These are phyloP conservation scores for Oryza meyeriana DNA, from an alignment of 176 grass and related monocot genomes.

Conservation along the genomic window DNA sequence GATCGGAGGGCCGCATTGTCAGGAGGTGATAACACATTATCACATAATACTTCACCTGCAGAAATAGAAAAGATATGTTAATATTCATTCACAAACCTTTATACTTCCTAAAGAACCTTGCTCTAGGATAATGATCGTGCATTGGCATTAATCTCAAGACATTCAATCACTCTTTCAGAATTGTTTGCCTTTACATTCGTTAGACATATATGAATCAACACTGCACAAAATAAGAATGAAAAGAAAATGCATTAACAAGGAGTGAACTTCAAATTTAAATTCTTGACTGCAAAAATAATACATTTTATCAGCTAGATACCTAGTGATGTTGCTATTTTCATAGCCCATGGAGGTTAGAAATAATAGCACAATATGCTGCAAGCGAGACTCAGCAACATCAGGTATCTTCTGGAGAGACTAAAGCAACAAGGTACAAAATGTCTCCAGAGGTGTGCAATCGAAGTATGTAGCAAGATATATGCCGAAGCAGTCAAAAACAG, in stretches of 20 bases:
- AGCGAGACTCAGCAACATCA: slow-evolving; percentile 85
- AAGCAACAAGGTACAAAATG: slow-evolving; percentile 60
- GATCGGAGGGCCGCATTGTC: too few relatives aligned
- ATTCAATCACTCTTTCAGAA: slow-evolving; percentile 95
- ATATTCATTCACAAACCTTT: slow-evolving; percentile 61
- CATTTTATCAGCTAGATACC: slow-evolving; percentile 49
- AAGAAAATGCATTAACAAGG: slow-evolving; percentile 23
- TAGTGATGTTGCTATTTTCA: slow-evolving; percentile 40
- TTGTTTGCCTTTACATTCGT: slow-evolving; percentile 75
- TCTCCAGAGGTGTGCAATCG: slow-evolving; percentile 69
- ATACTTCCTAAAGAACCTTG: slow-evolving; percentile 69
- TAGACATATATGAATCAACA: slow-evolving; percentile 51
- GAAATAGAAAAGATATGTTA: slow-evolving; percentile 12
- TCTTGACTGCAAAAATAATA: slow-evolving; percentile 17
- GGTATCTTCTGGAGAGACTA: slow-evolving; percentile 79
- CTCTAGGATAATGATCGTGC: slow-evolving; percentile 76
- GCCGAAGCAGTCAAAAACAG: slow-evolving; percentile 61
- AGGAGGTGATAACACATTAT: too few relatives aligned
- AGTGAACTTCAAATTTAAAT: background rate
- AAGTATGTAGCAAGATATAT: slow-evolving; percentile 51
- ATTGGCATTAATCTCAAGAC: slow-evolving; percentile 76
- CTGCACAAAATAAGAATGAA: slow-evolving; percentile 42
- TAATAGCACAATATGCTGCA: slow-evolving; percentile 77
- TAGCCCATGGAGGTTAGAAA: slow-evolving; percentile 95
- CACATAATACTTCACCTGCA: background rate